Conservation (phyloP, 2,329 filamentous ascomycete genomes). For the Ophiostoma sp. region DNA sequence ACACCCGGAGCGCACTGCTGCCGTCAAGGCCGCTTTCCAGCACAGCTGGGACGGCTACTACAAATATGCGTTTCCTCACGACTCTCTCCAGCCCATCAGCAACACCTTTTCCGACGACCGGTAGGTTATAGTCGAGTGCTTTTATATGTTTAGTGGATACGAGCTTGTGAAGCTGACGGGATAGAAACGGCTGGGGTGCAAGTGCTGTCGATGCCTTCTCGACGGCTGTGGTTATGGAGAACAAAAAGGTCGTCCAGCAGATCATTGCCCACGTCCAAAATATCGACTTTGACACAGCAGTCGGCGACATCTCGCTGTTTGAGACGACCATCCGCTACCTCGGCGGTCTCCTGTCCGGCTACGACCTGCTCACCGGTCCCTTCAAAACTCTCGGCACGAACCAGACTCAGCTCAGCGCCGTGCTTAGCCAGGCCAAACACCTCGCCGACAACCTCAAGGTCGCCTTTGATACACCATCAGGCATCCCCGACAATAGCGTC, state of each 20-base stretch:
- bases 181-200: slow-evolving; percentile 77
- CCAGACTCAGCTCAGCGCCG: slow-evolving; percentile 46
- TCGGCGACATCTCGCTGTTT: slow-evolving; percentile 65
- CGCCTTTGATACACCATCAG: slow-evolving; percentile 70
- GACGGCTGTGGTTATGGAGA: slow-evolving; percentile 72
- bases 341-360: slow-evolving; percentile 70
- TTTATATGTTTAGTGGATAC: background rate
- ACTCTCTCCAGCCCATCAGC: slow-evolving; percentile 65
- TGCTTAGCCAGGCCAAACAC: slow-evolving; percentile 62
- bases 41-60: slow-evolving; percentile 69
- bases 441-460: slow-evolving; percentile 70
- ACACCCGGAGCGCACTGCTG: slow-evolving; percentile 46
- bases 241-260: slow-evolving; percentile 59
- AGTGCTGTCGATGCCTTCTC: slow-evolving; percentile 75
- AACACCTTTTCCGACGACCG: slow-evolving; percentile 64
- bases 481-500: slow-evolving; percentile 67
- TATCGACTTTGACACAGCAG: slow-evolving; percentile 64
- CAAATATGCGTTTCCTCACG: slow-evolving; percentile 69
- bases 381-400: slow-evolving; percentile 43
- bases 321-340: slow-evolving; percentile 89
- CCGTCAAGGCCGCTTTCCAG: slow-evolving; percentile 64
- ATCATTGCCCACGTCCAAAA: slow-evolving; percentile 66
- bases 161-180: background rate
- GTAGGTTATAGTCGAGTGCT: slow-evolving; percentile 38
- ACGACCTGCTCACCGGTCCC: slow-evolving; percentile 68